Conservation (phyloP, 1,284 basidiomycete species). For the Porodaedalea pini region DNA sequence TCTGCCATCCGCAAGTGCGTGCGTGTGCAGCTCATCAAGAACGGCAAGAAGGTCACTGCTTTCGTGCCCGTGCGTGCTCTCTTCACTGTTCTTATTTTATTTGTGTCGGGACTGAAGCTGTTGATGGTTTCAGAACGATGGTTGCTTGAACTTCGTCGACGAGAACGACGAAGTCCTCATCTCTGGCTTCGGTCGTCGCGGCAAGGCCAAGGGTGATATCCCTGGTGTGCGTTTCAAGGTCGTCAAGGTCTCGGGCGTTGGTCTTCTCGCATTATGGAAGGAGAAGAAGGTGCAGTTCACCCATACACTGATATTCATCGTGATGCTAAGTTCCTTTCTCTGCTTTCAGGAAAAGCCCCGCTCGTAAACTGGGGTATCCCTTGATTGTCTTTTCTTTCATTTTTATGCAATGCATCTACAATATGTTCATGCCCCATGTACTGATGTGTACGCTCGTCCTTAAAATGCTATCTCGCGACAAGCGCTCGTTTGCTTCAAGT, state of each 20-base stretch:
- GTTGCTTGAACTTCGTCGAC: conserved; percentile 98
- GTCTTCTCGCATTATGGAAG: conserved; percentile 96
- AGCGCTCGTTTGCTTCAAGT: no score
- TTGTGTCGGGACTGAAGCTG: conserved; percentile 9
- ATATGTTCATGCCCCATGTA: conserved; percentile 46
- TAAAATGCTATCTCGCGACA: conserved; percentile 24
- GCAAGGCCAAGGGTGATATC: conserved; percentile 99
- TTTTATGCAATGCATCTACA: conserved; percentile 29
- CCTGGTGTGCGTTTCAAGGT: conserved; percentile 99
- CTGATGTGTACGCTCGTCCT: conserved; percentile 26
- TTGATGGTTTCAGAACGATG: conserved; percentile 74
- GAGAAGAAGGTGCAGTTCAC: conserved; percentile 84
- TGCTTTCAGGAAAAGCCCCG: conserved; percentile 78
- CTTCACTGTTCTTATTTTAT: not conserved
- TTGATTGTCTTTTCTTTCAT: conserved; percentile 29
- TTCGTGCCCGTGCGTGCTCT: conserved; percentile 54
- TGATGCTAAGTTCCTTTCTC: conserved; percentile 17
- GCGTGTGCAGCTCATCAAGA: conserved; percentile 99
- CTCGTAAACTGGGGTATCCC: conserved; percentile 65
- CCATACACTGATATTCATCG: not conserved
- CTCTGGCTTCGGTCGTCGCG: conserved; percentile 99
- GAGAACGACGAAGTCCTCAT: conserved; percentile 99
- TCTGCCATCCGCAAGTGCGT: conserved; percentile 99
- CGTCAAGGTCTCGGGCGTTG: conserved; percentile 99
- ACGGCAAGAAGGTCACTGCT: conserved; percentile 99